phyloP scores from a whole-genome alignment of 2,329 filamentous ascomycete species.

The Colletotrichum godetiae region DNA sequence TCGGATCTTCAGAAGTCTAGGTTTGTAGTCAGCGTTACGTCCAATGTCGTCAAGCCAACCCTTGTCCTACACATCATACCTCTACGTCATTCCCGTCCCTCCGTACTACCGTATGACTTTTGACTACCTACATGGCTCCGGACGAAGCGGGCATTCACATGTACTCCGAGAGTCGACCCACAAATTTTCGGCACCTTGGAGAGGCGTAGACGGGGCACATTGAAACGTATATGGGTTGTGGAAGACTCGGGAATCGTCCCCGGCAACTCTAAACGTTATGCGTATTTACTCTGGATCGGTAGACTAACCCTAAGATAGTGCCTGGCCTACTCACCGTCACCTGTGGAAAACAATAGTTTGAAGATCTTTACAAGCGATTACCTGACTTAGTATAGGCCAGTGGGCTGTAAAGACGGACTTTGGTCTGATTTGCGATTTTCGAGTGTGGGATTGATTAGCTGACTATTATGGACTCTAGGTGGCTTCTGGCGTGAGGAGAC shows the following conservation, averaged over 20 bases:
- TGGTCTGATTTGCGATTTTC: not conserved
- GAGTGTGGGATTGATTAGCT: not conserved
- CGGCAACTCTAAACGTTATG: not conserved
- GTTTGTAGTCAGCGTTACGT: not conserved
- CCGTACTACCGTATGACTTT: not conserved
- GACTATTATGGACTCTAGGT: not conserved
- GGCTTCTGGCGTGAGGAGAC: not conserved
- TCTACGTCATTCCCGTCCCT: not conserved
- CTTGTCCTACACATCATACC: not conserved
- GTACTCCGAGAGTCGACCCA: not conserved
- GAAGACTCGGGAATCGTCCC: not conserved
- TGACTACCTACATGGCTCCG: not conserved
- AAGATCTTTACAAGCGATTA: not conserved
- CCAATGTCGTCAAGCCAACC: not conserved
- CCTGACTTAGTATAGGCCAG: not conserved
- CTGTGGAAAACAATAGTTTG: not conserved
- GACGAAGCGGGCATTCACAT: not conserved
- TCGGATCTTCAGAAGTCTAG: too few relatives aligned
- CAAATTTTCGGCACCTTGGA: not conserved
- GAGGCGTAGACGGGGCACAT: not conserved
- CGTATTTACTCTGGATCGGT: not conserved
- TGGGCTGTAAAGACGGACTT: not conserved
- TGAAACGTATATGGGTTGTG: not conserved
- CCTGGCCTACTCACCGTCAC: too few relatives aligned
- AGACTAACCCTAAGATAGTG: not conserved